Evolutionary conservation across 2,329 filamentous ascomycete species (phyloP).

Genomic region (Trichothecium sympodiale): DNA sequence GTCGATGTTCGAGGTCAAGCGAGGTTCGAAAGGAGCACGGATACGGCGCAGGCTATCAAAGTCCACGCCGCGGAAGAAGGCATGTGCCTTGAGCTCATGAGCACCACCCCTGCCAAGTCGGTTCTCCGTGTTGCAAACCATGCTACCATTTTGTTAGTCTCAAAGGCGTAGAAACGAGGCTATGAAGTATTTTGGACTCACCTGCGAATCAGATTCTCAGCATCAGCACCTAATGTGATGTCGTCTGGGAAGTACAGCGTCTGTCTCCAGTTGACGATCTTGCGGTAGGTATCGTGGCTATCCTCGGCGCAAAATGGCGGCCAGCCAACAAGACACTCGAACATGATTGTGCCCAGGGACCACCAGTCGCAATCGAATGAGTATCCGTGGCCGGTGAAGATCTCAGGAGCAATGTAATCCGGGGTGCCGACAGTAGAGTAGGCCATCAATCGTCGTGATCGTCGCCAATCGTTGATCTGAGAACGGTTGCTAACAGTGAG

Average conservation of each 20-base stretch:
- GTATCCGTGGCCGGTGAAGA: slow-evolving; percentile 94
- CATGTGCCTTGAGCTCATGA: slow-evolving; percentile 83
- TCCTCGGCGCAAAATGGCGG: slow-evolving; percentile 98
- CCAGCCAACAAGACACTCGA: slow-evolving; percentile 97
- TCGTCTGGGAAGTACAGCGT: slow-evolving; percentile 95
- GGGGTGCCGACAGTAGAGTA: slow-evolving; percentile 98
- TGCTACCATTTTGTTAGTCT: slow-evolving; percentile 37
- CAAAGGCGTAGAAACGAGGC: not conserved
- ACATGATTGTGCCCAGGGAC: slow-evolving; percentile 98
- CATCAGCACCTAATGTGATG: slow-evolving; percentile 76
- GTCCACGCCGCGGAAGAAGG: slow-evolving; percentile 94
- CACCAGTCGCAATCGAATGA: slow-evolving; percentile 98
- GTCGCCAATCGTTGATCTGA: slow-evolving; percentile 98
- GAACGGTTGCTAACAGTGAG: slow-evolving; percentile 94
- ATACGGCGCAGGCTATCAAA: slow-evolving; percentile 90
- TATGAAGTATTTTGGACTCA: slow-evolving; percentile 29
- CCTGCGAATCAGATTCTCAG: slow-evolving; percentile 87
- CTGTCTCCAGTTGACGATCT: slow-evolving; percentile 97
- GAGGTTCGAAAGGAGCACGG: slow-evolving; percentile 90
- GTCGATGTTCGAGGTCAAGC: slow-evolving; percentile 84
- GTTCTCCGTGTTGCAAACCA: slow-evolving; percentile 89
- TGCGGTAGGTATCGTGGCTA: slow-evolving; percentile 93
- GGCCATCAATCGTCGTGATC: slow-evolving; percentile 87
- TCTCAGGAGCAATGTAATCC: slow-evolving; percentile 97
- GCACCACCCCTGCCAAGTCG: slow-evolving; percentile 80